Base-by-base conservation (phyloP, 345 rosid genomes). In the Linum tenue region DNA sequence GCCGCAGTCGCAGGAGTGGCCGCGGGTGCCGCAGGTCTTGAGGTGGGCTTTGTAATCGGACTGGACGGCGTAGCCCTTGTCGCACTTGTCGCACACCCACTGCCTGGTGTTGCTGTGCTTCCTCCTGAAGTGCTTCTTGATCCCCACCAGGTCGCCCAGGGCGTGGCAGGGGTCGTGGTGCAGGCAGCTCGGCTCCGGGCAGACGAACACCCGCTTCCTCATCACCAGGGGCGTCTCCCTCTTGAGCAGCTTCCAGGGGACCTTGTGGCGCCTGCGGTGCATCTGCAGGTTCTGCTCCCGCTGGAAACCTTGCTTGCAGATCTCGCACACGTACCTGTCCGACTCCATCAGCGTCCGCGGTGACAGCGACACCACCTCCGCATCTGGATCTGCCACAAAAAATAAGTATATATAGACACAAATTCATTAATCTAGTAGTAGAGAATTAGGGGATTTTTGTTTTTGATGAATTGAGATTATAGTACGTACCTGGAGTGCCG, bases 1-100 rank as follows among this genome's bases (percentile, higher is more conserved):
- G 74, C 96, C 96, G 69, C 96, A 88, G 76, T 88, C 96, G 51
- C 96, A 88, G 51, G 92, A 88, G 71, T 88, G 96, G 64, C 96
- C 96, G 67, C 96, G 71, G 17, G 92, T 88, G 48, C 96, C 96
- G 71, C 96, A 88, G 65, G 92, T 88, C 72, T 88, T 88, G 73
- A 88, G 90, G 70, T 88, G 96, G 51, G 96, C 96, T 68, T 88
- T 88, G 79, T 83, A 88, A 78, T 88, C 96, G 37, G 96, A 88
- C 70, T 88, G 96, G 66, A 88, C 96, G 58, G 96, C 96, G 55
- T 88, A 88, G 2, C 86, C 96, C 75, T 88, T 88, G 10, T 83
- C 81, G 71, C 96, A 88, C 72, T 78, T 86, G 50, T 80, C 90
- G 67, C 96, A 88, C 67, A 86, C 82, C 96, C 96, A 88, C 73